Evolutionary conservation across 2,329 filamentous ascomycete genomes (phyloP), one percentile per base, ranked within the genome.

Genomic region (Diplocarpon rosae): DNA sequence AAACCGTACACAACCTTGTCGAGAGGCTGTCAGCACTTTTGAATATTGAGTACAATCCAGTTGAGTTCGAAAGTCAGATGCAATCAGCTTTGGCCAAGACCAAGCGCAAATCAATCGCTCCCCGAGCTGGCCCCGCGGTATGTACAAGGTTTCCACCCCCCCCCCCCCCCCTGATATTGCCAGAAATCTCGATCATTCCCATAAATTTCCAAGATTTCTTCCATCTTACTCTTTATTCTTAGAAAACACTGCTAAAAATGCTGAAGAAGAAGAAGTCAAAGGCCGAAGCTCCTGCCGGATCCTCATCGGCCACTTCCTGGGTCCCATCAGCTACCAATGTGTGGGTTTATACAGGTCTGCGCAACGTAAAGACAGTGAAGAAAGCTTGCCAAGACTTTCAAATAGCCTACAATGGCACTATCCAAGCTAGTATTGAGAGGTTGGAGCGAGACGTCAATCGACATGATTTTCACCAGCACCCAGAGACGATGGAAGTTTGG

Each of bases 341-440:
- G 20, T 54, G 52, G 52, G 31, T 40, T n/a, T 54, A 54, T 27
- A 47, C 42, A 24, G 42, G 50, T 14, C 28, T 24, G 1, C 43
- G 46, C 16, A 48, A 39, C 5, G 44, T 46, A 15, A 52, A 52
- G 28, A 49, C 49, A 15, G 43, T 49, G 11, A 48, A 45, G 16
- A 41, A 43, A 27, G 52, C 47, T 6, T 51, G 48, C 34, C 52
- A 54, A 39, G 52, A 54, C 20, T 51, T 53, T 38, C 48, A 48
- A 10, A 47, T 55, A 31, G 37, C 41, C 7, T 27, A 40, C 36
- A 43, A 47, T 5, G 30, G 30, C 3, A 14, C 50, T 2, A 54
- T 52, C 37, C 42, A 43, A n/a, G 50, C 33, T 13, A 51, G 42
- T 12, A 43, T 54, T 24, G 15, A 32, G 17, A 52, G 47, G 39